Evolutionary conservation across 2,329 filamentous ascomycete species (phyloP).

Genomic region (Ciborinia camelliae): DNA sequence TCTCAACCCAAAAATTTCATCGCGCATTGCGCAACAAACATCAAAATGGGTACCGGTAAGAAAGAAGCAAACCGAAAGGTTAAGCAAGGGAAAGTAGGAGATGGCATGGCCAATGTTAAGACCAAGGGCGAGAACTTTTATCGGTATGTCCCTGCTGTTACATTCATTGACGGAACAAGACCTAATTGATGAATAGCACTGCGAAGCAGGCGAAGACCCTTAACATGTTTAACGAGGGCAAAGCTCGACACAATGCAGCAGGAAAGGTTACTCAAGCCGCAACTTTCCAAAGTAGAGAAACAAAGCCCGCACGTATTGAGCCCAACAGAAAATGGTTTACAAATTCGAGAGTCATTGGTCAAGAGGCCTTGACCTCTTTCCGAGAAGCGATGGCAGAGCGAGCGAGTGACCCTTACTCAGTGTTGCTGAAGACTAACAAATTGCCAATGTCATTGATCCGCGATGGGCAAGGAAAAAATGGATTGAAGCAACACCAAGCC

Average conservation of each 20-base stretch:
- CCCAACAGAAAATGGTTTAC: constrained; percentile 98
- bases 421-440: constrained; percentile 96
- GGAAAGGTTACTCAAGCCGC: constrained; percentile 85
- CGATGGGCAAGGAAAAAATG: constrained; percentile 73
- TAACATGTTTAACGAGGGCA: constrained; percentile 88
- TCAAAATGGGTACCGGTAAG: constrained; percentile 80
- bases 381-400: constrained; percentile 89
- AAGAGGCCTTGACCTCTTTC: constrained; percentile 83
- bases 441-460: constrained; percentile 91
- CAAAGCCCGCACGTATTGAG: constrained; percentile 82
- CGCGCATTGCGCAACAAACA: constrained; percentile 25
- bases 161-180: background rate
- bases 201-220: constrained; percentile 86
- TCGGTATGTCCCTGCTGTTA: constrained; percentile 49
- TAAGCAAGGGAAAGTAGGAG: constrained; percentile 78
- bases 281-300: constrained; percentile 76
- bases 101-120: constrained; percentile 89
- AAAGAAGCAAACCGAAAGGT: constrained; percentile 81
- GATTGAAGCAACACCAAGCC: constrained; percentile 85
- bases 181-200: constrained; percentile 40
- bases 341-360: constrained; percentile 85
- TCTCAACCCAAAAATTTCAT: constrained; percentile 18
- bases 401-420: constrained; percentile 84
- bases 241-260: constrained; percentile 72
- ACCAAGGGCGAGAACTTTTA: constrained; percentile 99